phyloP scores from a whole-genome alignment of 148 eudicot species.

The Selenicereus undatus region DNA sequence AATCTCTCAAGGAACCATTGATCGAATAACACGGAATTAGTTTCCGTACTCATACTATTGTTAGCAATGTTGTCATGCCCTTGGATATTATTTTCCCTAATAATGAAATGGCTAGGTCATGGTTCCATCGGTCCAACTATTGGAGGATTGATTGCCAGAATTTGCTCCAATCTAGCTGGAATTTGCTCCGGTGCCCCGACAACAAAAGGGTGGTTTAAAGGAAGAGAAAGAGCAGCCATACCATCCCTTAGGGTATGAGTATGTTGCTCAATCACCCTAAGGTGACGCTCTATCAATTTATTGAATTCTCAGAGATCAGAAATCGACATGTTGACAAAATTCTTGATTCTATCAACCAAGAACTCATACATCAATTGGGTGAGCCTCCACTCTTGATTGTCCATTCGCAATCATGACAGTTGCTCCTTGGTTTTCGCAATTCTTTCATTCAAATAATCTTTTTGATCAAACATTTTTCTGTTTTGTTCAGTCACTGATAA shows the following conservation, averaged over 20 bases:
- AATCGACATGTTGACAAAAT: neutral
- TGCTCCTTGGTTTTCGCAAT: neutral
- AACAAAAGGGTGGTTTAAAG: neutral
- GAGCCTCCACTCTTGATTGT: neutral
- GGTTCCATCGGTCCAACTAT: neutral
- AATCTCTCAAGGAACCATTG: neutral
- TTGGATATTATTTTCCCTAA: neutral
- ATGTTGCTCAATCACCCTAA: neutral
- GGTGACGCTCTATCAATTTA: neutral
- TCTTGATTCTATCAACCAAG: neutral
- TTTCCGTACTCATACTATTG: neutral
- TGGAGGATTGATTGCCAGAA: neutral
- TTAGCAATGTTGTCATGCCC: neutral
- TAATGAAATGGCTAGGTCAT: neutral
- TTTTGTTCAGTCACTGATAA: neutral
- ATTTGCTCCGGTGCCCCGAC: neutral
- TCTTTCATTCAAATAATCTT: slow-evolving; percentile 1
- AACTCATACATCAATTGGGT: neutral
- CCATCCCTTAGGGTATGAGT: neutral
- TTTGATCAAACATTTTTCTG: neutral
- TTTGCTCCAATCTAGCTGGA: neutral
- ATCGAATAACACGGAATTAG: neutral
- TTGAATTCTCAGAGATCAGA: neutral
- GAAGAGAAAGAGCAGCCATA: neutral
- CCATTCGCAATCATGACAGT: neutral